Evolutionary conservation across 257 asterid genomes (phyloP), one percentile per base, ranked within the genome.

Genomic region (Forsythia suspensa): DNA sequence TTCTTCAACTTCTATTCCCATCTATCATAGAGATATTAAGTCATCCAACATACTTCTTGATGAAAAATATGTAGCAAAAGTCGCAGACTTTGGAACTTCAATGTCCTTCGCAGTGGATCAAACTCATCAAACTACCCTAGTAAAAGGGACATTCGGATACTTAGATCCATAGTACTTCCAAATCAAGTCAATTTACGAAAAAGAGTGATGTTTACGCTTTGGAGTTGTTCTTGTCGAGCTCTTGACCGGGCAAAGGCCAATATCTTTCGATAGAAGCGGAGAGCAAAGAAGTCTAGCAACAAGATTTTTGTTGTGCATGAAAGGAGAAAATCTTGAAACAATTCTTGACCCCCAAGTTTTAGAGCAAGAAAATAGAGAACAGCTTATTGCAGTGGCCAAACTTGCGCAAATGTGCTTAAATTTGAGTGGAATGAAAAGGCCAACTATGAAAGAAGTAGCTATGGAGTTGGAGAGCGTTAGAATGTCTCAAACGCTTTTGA

Each of bases 151-250:
- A 0, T 51, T 74, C 3, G 83, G 87, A 8, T 82, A 82, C 51
- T 8, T 80, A 13, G 89, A 83, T 36, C 89, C 84, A 3, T 84
- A 86, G 36, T 82, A 77, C 71, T 34, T 83, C 80, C 85, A 78
- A 78, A 38, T 75, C 84, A 1, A 74, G 8, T n/a, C 36, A 80
- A 20, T 29, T 82, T 18, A 80, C 78, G 0, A 80, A 77, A 55
- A 80, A 85, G 24, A 82, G 80, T 29, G 86, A 82, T 46, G 85
- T 80, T 52, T 82, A 85, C 8, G 87, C 46, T 83, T 71, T 15
- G 77, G 77, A 8, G 77, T 78, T 5, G 81, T 78, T 6, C 76
- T 78, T 18, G 43, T 55, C 38, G 77, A 78, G 72, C 71, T 78
- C 4, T 38, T 78, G 41, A 78, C 61, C 0, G 51, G 66, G 13